Evolutionary conservation across 257 asterid genomes (phyloP).

Genomic region (Solanum virginianum): DNA sequence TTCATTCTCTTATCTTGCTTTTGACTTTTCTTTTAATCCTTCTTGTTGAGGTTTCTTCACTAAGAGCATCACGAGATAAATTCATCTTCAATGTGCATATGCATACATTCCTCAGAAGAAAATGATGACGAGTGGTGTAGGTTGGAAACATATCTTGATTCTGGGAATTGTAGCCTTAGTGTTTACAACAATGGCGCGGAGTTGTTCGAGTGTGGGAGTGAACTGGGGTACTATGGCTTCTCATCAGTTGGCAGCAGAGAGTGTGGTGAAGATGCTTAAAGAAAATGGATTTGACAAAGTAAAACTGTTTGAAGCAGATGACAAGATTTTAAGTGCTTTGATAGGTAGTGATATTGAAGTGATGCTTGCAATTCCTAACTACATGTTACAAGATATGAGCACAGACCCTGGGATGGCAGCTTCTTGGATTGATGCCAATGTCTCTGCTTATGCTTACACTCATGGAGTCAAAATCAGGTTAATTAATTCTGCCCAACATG

Average conservation of each 20-base stretch:
- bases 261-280: conserved; percentile 57
- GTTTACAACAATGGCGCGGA: neutral
- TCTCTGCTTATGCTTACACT: conserved; percentile 42
- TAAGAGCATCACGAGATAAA: neutral
- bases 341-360: conserved; percentile 55
- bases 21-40: neutral
- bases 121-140: neutral
- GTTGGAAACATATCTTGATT: neutral
- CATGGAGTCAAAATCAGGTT: conserved; percentile 83
- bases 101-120: neutral
- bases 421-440: conserved; percentile 75
- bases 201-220: conserved; percentile 46
- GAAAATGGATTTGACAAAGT: conserved; percentile 70
- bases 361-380: conserved; percentile 82
- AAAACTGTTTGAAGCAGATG: conserved; percentile 87
- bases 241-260: conserved; percentile 41
- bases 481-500: neutral
- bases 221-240: conserved; percentile 94
- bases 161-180: neutral
- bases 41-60: neutral
- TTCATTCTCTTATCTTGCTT: neutral
- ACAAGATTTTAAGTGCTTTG: conserved; percentile 43
- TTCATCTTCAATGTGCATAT: neutral
- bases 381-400: conserved; percentile 68
- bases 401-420: conserved; percentile 47